These are phyloP conservation scores for Penicillium simplicissimum DNA, from an alignment of 495 filamentous ascomycete species.

Conservation along the genomic window DNA sequence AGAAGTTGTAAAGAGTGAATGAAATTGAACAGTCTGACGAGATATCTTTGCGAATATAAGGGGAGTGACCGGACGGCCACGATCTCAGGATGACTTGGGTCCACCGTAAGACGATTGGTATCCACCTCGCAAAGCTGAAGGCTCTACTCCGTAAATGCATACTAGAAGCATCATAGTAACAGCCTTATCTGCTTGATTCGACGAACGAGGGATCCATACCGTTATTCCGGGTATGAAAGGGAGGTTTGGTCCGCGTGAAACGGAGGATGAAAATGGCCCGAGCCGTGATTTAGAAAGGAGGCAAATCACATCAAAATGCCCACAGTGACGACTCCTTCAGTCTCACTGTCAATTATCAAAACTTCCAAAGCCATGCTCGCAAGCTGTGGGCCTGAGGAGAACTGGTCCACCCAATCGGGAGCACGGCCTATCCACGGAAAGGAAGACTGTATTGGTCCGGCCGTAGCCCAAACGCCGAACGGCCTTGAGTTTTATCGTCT, in stretches of 20 bases:
- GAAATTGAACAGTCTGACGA: background rate
- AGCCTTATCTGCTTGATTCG: background rate
- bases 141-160: too few species aligned
- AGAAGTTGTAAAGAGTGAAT: background rate
- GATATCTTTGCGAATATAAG: background rate
- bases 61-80: background rate
- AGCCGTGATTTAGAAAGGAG: background rate
- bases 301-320: background rate
- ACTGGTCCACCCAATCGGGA: background rate
- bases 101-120: background rate
- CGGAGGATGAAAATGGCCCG: background rate
- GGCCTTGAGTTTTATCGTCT: background rate
- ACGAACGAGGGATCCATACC: background rate
- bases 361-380: background rate
- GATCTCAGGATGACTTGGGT: background rate
- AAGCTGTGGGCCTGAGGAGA: background rate
- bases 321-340: background rate
- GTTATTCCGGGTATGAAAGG: background rate
- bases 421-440: background rate
- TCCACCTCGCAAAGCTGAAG: background rate
- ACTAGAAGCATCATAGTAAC: background rate
- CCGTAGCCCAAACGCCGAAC: background rate
- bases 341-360: too few species aligned
- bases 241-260: background rate
- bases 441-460: background rate